These are phyloP conservation scores for Zygoascus ofunaensis DNA, from an alignment of 805 yeast species.

Conservation along the genomic window DNA sequence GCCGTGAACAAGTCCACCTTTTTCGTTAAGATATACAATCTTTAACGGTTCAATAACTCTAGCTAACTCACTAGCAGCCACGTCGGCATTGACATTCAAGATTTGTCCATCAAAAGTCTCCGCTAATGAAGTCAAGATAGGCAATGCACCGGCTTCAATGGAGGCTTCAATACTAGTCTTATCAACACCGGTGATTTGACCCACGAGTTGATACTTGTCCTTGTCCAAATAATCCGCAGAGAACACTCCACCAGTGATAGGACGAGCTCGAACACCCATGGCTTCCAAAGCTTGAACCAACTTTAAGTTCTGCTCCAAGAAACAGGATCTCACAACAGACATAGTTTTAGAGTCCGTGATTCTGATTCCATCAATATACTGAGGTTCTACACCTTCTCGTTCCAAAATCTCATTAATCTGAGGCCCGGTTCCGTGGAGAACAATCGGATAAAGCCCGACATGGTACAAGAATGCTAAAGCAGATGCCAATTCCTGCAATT, in stretches of 20 bases:
- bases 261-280: slow-evolving; percentile 97
- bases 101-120: slow-evolving; percentile 96
- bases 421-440: slow-evolving; percentile 97
- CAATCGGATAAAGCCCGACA: slow-evolving; percentile 94
- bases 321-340: slow-evolving; percentile 92
- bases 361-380: slow-evolving; percentile 91
- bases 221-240: slow-evolving; percentile 85
- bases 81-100: slow-evolving; percentile 95
- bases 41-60: slow-evolving; percentile 94
- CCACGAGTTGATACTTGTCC: slow-evolving; percentile 86
- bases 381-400: slow-evolving; percentile 90
- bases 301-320: slow-evolving; percentile 88
- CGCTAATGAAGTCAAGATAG: slow-evolving; percentile 91
- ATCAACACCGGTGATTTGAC: slow-evolving; percentile 77
- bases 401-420: slow-evolving; percentile 93
- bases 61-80: slow-evolving; percentile 97
- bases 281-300: slow-evolving; percentile 92
- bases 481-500: slow-evolving; percentile 85
- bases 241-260: slow-evolving; percentile 96
- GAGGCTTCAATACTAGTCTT: slow-evolving; percentile 89
- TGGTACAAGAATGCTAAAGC: slow-evolving; percentile 94
- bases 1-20: slow-evolving; percentile 95
- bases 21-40: slow-evolving; percentile 92
- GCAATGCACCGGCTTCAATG: slow-evolving; percentile 91
- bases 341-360: slow-evolving; percentile 91